Percentiles rank a stretch among this genome's conserved stretches.
These are phyloP conservation scores for Mitragyna speciosa DNA, from an alignment of 257 asterid species.

Conservation along the genomic window DNA sequence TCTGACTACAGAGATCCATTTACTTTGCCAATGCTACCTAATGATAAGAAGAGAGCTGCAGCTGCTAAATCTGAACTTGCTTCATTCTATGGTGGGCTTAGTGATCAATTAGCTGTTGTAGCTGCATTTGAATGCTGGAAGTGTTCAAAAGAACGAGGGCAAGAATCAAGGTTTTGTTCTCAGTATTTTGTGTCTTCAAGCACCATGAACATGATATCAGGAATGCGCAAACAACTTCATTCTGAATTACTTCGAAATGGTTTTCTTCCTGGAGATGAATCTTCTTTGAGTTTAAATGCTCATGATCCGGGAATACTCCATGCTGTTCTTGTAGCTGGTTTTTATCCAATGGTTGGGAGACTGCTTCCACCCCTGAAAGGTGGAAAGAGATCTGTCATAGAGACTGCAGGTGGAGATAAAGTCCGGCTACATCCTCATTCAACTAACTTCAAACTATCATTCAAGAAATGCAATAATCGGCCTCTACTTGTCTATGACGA, in stretches of 20 bases:
- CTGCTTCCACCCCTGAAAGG: conserved; percentile 43
- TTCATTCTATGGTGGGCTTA: conserved; percentile 67
- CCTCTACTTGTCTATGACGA: conserved; percentile 75
- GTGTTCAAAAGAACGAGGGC: conserved; percentile 57
- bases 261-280: conserved; percentile 53
- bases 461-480: conserved; percentile 23
- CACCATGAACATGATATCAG: conserved; percentile 67
- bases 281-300: conserved; percentile 61
- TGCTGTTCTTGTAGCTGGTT: conserved; percentile 70
- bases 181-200: conserved; percentile 59
- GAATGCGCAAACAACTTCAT: conserved; percentile 70
- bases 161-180: conserved; percentile 59
- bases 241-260: conserved; percentile 56
- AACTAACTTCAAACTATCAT: conserved; percentile 43
- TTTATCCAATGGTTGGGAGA: conserved; percentile 88
- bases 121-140: conserved; percentile 93
- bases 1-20: conserved; percentile 77
- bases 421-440: conserved; percentile 73
- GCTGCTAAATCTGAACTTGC: conserved; percentile 73
- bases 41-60: conserved; percentile 61
- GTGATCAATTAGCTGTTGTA: conserved; percentile 84
- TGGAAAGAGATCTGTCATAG: conserved; percentile 47
- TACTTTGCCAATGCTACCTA: conserved; percentile 64
- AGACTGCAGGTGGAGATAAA: conserved; percentile 71
- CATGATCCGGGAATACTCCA: conserved; percentile 80